These are phyloP conservation scores for Exutisphaerella laricina DNA, from an alignment of 2,329 filamentous ascomycete species.

Conservation along the genomic window DNA sequence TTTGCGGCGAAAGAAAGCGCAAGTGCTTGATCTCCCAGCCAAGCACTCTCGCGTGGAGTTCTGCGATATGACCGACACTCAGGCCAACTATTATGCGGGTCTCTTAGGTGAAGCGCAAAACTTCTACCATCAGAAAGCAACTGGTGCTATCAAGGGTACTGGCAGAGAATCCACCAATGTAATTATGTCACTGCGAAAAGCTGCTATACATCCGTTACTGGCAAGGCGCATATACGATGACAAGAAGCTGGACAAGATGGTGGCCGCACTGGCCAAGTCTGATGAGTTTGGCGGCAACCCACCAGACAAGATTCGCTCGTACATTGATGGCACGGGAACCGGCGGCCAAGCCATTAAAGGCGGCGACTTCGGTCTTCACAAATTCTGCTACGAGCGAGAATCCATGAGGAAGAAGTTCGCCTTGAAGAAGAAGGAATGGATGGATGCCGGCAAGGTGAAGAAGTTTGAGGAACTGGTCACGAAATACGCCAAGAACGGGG, in stretches of 20 bases:
- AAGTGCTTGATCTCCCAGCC: constrained; percentile 72
- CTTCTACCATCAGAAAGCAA: constrained; percentile 54
- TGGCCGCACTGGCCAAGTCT: constrained; percentile 26
- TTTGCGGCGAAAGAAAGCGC: constrained; percentile 84
- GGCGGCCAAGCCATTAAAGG: constrained; percentile 56
- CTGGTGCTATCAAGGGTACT: constrained; percentile 51
- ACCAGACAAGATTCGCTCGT: constrained; percentile 44
- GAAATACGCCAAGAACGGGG: constrained; percentile 70
- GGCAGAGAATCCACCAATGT: constrained; percentile 26
- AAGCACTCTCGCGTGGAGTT: constrained; percentile 75
- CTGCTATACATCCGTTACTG: constrained; percentile 84
- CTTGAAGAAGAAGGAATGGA: constrained; percentile 59
- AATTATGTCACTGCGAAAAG: constrained; percentile 87
- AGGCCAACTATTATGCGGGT: constrained; percentile 67
- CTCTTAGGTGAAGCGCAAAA: constrained; percentile 59
- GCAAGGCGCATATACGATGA: constrained; percentile 78
- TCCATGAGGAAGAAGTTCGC: constrained; percentile 49
- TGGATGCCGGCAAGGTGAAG: constrained; percentile 72
- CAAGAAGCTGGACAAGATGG: constrained; percentile 67
- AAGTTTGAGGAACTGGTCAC: constrained; percentile 70
- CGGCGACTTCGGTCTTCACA: constrained; percentile 65
- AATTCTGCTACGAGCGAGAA: constrained; percentile 51
- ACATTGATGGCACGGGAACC: constrained; percentile 65
- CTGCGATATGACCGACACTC: constrained; percentile 69
- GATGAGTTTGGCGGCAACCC: constrained; percentile 32